A percentile compares a stretch with the other conserved stretches of the same genome.
Evolutionary conservation across 805 yeast genomes (phyloP).

Genomic region (Kazachstania taianensis): DNA sequence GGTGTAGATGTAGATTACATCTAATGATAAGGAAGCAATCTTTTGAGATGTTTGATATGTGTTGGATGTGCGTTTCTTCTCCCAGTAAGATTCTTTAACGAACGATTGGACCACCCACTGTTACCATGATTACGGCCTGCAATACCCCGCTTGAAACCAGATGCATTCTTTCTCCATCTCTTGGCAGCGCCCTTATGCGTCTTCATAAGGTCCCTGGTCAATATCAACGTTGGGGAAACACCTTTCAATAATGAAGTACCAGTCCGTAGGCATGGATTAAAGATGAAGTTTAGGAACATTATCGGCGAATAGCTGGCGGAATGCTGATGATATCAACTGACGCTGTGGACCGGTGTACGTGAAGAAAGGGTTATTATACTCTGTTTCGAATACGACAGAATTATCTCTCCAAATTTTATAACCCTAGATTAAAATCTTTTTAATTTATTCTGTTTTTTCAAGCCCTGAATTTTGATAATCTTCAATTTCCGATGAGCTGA

Average conservation of each 20-base stretch:
- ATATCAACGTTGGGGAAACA: constrained; percentile 10
- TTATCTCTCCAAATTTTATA: too few species aligned
- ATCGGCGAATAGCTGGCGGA: neutral
- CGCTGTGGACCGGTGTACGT: too few species aligned
- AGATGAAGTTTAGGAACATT: constrained; percentile 1
- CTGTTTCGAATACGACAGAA: too few species aligned
- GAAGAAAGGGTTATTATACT: too few species aligned
- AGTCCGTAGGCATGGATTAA: constrained; percentile 1
- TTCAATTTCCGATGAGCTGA: too few species aligned
- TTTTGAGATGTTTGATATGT: constrained; percentile 51
- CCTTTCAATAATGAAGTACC: constrained; percentile 3
- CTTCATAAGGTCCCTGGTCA: constrained; percentile 41
- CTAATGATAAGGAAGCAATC: constrained; percentile 38
- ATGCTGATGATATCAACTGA: too few species aligned
- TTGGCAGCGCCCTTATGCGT: constrained; percentile 83
- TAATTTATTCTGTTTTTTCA: too few species aligned
- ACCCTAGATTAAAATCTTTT: too few species aligned
- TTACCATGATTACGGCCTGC: constrained; percentile 92
- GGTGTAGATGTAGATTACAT: too few species aligned
- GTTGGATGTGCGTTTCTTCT: constrained; percentile 44
- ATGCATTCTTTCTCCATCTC: constrained; percentile 71
- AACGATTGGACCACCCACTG: constrained; percentile 69
- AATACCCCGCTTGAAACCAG: constrained; percentile 55
- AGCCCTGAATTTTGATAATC: too few species aligned
- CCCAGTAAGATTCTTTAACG: constrained; percentile 49